phyloP scores from a whole-genome alignment of 768 basidiomycete genomes.

The Calocybe cyanea region DNA sequence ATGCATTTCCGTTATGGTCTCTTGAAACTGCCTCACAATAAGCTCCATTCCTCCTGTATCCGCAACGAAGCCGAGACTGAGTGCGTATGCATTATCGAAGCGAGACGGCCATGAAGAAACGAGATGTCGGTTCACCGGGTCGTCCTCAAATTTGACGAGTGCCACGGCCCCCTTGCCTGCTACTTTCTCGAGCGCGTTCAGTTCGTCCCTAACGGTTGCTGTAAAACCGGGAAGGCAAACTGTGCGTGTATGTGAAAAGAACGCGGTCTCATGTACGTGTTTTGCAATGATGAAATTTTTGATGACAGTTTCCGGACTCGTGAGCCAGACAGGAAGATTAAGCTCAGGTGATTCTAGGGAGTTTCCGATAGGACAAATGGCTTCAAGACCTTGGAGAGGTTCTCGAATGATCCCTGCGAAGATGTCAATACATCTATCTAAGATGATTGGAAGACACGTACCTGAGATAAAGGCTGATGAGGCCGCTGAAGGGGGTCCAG shows the following conservation, averaged over 20 bases:
- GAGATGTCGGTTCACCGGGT: constrained; percentile 36
- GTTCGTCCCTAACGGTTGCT: constrained; percentile 49
- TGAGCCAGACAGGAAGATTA: constrained; percentile 48
- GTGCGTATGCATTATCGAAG: constrained; percentile 41
- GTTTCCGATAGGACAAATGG: constrained; percentile 51
- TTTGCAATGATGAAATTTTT: constrained; percentile 49
- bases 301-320: constrained; percentile 47
- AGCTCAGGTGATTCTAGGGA: constrained; percentile 38
- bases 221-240: constrained; percentile 61
- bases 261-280: constrained; percentile 38
- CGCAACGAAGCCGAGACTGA: constrained; percentile 38
- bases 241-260: constrained; percentile 43
- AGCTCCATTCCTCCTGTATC: constrained; percentile 46
- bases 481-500: constrained; percentile 51
- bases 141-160: constrained; percentile 45
- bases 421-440: too few species aligned
- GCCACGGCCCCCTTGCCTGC: constrained; percentile 44
- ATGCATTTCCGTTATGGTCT: constrained; percentile 20
- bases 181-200: constrained; percentile 48
- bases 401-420: constrained; percentile 50
- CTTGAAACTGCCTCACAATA: constrained; percentile 35
- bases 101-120: constrained; percentile 46
- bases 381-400: constrained; percentile 46
- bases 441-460: constrained; percentile 21
- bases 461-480: constrained; percentile 57